phyloP scores from a whole-genome alignment of 2,329 filamentous ascomycete species.

The Talaromyces sp. region DNA sequence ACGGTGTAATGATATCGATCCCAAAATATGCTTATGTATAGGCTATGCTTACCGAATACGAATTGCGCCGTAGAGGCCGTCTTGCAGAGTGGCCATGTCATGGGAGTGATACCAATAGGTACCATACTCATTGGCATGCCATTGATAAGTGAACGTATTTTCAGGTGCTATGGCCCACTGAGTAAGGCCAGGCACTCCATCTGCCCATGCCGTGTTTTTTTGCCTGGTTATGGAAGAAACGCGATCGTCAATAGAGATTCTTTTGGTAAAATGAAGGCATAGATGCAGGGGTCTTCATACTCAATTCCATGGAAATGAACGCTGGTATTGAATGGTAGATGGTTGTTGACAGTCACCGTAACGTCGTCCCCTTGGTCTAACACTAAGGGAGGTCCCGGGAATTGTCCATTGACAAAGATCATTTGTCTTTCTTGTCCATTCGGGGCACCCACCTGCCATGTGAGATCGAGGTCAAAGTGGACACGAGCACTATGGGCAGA shows the following conservation, averaged over 20 bases:
- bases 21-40: no score
- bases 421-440: constrained; percentile 22
- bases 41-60: constrained; percentile 33
- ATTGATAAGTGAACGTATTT: constrained; percentile 49
- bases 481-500: constrained; percentile 9
- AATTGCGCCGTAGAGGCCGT: constrained; percentile 56
- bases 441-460: constrained; percentile 18
- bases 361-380: constrained; percentile 17
- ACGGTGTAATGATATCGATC: no score
- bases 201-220: constrained; percentile 53
- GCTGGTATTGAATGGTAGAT: constrained; percentile 19
- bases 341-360: constrained; percentile 19
- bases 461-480: constrained; percentile 17
- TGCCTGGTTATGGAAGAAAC: constrained; percentile 29
- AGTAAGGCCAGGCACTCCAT: constrained; percentile 55
- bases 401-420: constrained; percentile 25
- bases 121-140: constrained; percentile 53
- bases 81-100: constrained; percentile 51
- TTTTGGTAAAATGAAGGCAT: neutral
- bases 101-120: constrained; percentile 61
- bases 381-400: constrained; percentile 20
- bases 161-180: constrained; percentile 51
- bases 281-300: neutral
- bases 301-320: constrained; percentile 24
- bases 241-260: neutral